These are phyloP conservation scores for Hypomontagnella monticulosa DNA, from an alignment of 495 filamentous ascomycete species.

Conservation along the genomic window DNA sequence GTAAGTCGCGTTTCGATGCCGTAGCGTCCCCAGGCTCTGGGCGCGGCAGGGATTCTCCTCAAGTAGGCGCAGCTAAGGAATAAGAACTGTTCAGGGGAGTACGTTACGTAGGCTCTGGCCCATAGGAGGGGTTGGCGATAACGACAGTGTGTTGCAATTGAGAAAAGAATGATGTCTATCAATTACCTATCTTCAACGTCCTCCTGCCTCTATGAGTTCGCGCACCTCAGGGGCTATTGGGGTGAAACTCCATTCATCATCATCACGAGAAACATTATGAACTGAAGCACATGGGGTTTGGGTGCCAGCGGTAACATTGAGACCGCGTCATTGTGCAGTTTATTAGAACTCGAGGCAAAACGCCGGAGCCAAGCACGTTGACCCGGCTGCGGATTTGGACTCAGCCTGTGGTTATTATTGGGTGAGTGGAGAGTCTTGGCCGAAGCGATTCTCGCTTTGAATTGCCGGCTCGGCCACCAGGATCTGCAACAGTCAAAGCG, in stretches of 20 bases:
- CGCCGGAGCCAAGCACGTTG: slow-evolving; percentile 14
- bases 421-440: slow-evolving; percentile 16
- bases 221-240: slow-evolving; percentile 25
- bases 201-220: slow-evolving; percentile 11
- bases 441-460: slow-evolving; percentile 35
- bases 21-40: slow-evolving; percentile 5
- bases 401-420: slow-evolving; percentile 29
- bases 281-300: slow-evolving; percentile 7
- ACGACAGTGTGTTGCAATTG: slow-evolving; percentile 9
- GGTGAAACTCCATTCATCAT: slow-evolving; percentile 15
- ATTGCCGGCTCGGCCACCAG: slow-evolving; percentile 23
- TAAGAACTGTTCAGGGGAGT: not conserved
- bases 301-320: slow-evolving; percentile 8
- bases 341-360: not conserved
- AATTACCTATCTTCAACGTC: slow-evolving; percentile 21
- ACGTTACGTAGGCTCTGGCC: slow-evolving; percentile 2
- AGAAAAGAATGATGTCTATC: slow-evolving; percentile 12
- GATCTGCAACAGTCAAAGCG: slow-evolving; percentile 35
- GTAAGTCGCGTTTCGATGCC: slow-evolving; percentile 28
- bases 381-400: slow-evolving; percentile 20
- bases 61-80: slow-evolving; percentile 24
- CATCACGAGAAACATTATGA: slow-evolving; percentile 19
- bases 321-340: slow-evolving; percentile 36
- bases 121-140: slow-evolving; percentile 11
- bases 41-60: slow-evolving; percentile 23